These are phyloP conservation scores for Candida tammaniensis DNA, from an alignment of 805 yeast genomes.

Conservation along the genomic window DNA sequence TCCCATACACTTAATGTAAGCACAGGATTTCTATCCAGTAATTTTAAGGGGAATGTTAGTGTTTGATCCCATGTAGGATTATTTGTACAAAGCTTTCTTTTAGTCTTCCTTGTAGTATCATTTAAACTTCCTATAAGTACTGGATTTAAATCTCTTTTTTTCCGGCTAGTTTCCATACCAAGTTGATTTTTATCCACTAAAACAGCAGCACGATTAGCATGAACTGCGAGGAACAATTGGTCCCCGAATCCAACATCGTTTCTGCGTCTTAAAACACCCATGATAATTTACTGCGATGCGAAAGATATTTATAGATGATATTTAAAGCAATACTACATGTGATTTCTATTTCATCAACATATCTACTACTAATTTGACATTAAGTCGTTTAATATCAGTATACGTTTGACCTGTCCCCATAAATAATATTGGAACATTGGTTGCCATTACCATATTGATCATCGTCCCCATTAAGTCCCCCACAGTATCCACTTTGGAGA, in stretches of 20 bases:
- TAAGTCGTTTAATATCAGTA: conserved; percentile 85
- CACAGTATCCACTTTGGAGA: conserved; percentile 94
- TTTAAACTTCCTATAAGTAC: conserved; percentile 35
- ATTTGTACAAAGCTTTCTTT: conserved; percentile 28
- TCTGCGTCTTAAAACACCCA: conserved; percentile 1
- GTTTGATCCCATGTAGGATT: conserved; percentile 42
- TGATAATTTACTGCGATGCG: not conserved
- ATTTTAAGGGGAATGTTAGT: conserved; percentile 28
- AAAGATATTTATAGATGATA: no score
- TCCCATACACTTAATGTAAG: conserved; percentile 39
- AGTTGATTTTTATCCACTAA: conserved; percentile 17
- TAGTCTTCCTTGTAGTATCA: conserved; percentile 24
- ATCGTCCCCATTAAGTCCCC: conserved; percentile 95
- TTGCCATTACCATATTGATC: conserved; percentile 96
- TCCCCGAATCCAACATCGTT: not conserved
- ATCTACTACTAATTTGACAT: conserved; percentile 90
- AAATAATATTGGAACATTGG: conserved; percentile 90
- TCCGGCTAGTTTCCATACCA: conserved; percentile 4
- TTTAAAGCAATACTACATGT: no score
- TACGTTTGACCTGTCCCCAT: conserved; percentile 97
- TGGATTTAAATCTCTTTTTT: conserved; percentile 24
- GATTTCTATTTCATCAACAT: conserved; percentile 59
- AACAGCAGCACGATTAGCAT: conserved; percentile 40
- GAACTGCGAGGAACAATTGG: conserved; percentile 19
- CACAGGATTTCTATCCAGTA: conserved; percentile 26